Conservation (phyloP, 495 filamentous ascomycete species). For the Patellaria atrata region DNA sequence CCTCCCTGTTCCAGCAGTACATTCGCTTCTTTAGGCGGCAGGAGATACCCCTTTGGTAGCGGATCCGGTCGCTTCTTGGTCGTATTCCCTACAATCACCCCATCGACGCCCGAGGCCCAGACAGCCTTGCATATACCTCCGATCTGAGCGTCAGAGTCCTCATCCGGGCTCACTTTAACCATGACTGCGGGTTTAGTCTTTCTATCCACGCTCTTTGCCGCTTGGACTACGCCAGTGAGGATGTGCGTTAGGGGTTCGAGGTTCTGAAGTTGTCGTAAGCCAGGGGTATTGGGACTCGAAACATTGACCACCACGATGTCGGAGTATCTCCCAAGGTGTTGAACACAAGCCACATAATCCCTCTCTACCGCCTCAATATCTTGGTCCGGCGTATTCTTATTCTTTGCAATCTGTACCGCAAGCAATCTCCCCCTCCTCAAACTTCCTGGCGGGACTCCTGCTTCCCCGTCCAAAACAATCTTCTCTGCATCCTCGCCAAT, state of each 20-base stretch:
- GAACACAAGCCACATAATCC: slow-evolving; percentile 80
- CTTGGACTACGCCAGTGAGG: slow-evolving; percentile 65
- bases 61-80: slow-evolving; percentile 65
- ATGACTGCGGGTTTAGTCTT: slow-evolving; percentile 70
- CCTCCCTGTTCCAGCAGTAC: slow-evolving; percentile 67
- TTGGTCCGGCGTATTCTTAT: slow-evolving; percentile 69
- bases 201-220: slow-evolving; percentile 50
- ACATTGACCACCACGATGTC: slow-evolving; percentile 96
- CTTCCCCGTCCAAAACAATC: slow-evolving; percentile 56
- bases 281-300: slow-evolving; percentile 89
- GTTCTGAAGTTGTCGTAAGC: slow-evolving; percentile 70
- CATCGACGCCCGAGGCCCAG: slow-evolving; percentile 71
- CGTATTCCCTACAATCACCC: slow-evolving; percentile 95
- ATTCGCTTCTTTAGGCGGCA: slow-evolving; percentile 50
- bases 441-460: slow-evolving; percentile 54
- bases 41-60: slow-evolving; percentile 45
- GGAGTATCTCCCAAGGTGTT: slow-evolving; percentile 67
- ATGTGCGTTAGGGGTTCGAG: slow-evolving; percentile 67
- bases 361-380: slow-evolving; percentile 69
- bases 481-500: slow-evolving; percentile 47
- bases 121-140: slow-evolving; percentile 79
- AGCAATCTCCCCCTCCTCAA: slow-evolving; percentile 59
- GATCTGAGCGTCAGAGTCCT: slow-evolving; percentile 69
- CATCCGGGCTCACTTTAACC: slow-evolving; percentile 95
- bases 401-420: slow-evolving; percentile 96